A percentile compares a stretch with the other conserved stretches of the same genome.
Evolutionary conservation across 352 stramenopile species (phyloP).

Genomic region (Pythium graminicola): DNA sequence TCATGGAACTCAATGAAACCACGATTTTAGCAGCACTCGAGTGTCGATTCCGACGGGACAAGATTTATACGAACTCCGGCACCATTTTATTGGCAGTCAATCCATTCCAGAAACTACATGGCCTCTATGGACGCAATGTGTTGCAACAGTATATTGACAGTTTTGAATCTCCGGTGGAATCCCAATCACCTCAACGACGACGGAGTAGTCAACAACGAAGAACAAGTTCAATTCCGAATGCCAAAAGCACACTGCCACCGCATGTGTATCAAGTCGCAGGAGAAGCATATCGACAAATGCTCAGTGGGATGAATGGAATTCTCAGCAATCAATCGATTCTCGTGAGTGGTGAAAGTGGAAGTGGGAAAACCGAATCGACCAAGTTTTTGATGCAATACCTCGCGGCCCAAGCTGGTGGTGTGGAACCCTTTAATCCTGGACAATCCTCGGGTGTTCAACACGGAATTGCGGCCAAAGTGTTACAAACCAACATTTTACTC

Average conservation of each 20-base stretch:
- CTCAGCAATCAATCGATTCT: constrained; percentile 92
- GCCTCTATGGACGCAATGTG: constrained; percentile 49
- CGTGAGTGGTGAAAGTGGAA: constrained; percentile 93
- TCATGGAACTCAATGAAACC: constrained; percentile 70
- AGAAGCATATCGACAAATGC: constrained; percentile 84
- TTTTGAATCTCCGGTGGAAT: too few species aligned
- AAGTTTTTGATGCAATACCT: constrained; percentile 98
- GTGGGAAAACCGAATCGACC: constrained; percentile 95
- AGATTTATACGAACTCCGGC: constrained; percentile 85
- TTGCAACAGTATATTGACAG: constrained; percentile 61
- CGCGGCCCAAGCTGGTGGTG: constrained; percentile 67
- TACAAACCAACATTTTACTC: constrained; percentile 94
- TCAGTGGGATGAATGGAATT: constrained; percentile 29
- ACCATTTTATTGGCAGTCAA: constrained; percentile 80
- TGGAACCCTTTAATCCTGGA: constrained; percentile 7
- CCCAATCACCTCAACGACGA: too few species aligned
- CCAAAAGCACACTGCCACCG: too few species aligned
- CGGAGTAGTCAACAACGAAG: too few species aligned
- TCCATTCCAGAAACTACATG: constrained; percentile 65
- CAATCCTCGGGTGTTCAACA: constrained; percentile 20
- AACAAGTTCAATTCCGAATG: too few species aligned
- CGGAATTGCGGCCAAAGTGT: constrained; percentile 79
- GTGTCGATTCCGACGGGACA: constrained; percentile 56
- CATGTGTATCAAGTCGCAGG: constrained; percentile 85
- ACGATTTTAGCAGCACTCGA: constrained; percentile 64